Evolutionary conservation across 139 green algal species (phyloP).

Genomic region (Chlorella sorokiniana): DNA sequence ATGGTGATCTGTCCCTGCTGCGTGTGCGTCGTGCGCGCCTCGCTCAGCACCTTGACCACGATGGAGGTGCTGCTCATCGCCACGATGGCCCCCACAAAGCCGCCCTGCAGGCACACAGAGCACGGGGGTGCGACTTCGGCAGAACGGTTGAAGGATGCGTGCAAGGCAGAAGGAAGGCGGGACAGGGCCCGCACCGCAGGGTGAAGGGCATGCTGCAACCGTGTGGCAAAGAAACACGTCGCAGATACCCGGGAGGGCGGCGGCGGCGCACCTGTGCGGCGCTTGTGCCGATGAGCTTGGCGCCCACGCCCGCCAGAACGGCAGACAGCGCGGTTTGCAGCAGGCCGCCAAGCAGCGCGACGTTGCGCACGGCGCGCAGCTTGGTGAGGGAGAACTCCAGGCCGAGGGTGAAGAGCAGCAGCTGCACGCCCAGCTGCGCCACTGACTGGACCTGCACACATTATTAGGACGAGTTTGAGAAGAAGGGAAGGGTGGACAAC

Average conservation of each 20-base stretch:
- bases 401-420: constrained; percentile 95
- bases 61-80: constrained; percentile 84
- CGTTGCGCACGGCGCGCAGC: constrained; percentile 78
- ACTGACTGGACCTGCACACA: constrained; percentile 82
- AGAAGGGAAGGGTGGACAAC: no score
- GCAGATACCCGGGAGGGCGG: no score
- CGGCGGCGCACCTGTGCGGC: constrained; percentile 26
- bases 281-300: constrained; percentile 44
- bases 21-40: constrained; percentile 52
- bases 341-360: constrained; percentile 74
- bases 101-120: constrained; percentile 59
- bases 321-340: constrained; percentile 55
- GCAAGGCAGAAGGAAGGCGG: neutral
- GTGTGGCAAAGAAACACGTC: no score
- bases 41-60: constrained; percentile 90
- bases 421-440: constrained; percentile 93
- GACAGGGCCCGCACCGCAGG: neutral
- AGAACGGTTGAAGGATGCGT: neutral
- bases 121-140: neutral
- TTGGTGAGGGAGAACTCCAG: constrained; percentile 90
- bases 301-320: constrained; percentile 35
- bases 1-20: constrained; percentile 89
- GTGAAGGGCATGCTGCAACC: no score
- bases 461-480: no score
- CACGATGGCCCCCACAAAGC: constrained; percentile 93